phyloP scores from a whole-genome alignment of 805 yeast genomes.

The Teunomyces funiuensis region DNA sequence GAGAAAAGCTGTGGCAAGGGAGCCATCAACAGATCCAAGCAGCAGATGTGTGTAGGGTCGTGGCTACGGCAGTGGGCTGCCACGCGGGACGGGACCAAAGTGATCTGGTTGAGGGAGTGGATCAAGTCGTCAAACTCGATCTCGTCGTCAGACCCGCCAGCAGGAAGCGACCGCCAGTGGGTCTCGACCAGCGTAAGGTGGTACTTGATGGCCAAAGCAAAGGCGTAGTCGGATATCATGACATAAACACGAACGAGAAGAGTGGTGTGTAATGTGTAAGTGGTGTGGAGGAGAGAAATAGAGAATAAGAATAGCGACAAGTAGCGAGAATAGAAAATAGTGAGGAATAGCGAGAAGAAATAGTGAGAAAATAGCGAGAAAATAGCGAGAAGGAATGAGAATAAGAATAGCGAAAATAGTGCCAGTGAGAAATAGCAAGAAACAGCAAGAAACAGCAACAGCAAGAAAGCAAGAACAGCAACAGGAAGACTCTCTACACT shows the following conservation, averaged over 20 bases:
- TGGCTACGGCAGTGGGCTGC: neutral
- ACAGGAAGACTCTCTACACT: neutral
- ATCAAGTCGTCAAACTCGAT: constrained; percentile 20
- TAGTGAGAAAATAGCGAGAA: too few species aligned
- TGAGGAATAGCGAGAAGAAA: too few species aligned
- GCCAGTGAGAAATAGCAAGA: too few species aligned
- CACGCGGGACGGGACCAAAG: neutral
- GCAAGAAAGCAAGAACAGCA: neutral
- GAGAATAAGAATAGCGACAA: too few species aligned
- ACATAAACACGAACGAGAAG: too few species aligned
- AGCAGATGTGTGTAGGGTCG: neutral
- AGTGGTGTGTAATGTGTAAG: too few species aligned
- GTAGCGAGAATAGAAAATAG: too few species aligned
- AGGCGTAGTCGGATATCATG: constrained; percentile 24
- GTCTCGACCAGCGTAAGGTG: constrained; percentile 19
- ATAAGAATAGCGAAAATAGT: too few species aligned
- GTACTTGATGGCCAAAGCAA: constrained; percentile 23
- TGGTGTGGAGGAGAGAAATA: too few species aligned
- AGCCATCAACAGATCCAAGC: neutral
- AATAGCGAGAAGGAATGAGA: too few species aligned
- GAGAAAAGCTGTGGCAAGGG: neutral
- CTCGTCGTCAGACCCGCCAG: constrained; percentile 17
- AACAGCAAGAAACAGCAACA: too few species aligned
- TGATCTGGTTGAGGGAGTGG: constrained; percentile 18
- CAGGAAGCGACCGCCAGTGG: constrained; percentile 2